Percentiles rank a stretch among this genome's conserved stretches.
Evolutionary conservation across 768 basidiomycete species (phyloP).

Genomic region (Suillus lakei): DNA sequence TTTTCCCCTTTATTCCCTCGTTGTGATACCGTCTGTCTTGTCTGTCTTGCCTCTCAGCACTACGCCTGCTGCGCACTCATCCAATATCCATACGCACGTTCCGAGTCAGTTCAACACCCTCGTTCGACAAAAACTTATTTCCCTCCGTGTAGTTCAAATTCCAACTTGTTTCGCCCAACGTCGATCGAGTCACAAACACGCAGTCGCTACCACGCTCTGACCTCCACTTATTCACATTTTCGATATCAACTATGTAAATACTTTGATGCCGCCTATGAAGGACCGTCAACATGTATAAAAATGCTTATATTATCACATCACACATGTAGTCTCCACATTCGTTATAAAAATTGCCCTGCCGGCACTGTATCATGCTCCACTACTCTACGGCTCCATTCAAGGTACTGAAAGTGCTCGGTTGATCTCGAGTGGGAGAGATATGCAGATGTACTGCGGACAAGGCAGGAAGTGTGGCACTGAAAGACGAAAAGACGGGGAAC

Average conservation of each 20-base stretch:
- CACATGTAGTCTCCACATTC: not conserved
- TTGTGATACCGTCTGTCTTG: too few relatives aligned
- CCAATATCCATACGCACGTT: too few relatives aligned
- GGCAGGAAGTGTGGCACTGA: not conserved
- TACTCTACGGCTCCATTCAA: not conserved
- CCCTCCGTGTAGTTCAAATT: too few relatives aligned
- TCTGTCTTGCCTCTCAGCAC: too few relatives aligned
- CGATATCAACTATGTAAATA: not conserved
- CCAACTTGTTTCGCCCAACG: too few relatives aligned
- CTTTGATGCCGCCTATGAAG: not conserved
- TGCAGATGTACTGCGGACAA: not conserved
- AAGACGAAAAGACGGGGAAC: too few relatives aligned
- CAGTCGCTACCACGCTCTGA: not conserved
- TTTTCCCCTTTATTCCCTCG: too few relatives aligned
- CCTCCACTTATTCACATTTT: not conserved
- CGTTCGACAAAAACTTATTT: too few relatives aligned
- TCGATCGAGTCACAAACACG: too few relatives aligned
- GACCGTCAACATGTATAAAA: not conserved
- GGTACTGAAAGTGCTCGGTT: not conserved
- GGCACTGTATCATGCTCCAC: not conserved
- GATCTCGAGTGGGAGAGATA: not conserved
- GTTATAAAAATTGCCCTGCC: not conserved
- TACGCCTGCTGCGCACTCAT: too few relatives aligned
- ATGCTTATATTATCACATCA: not conserved
- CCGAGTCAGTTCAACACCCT: too few relatives aligned